A percentile compares a stretch with the other conserved stretches of the same genome.
Conservation (phyloP, 2,329 filamentous ascomycete genomes). For the Allantophomopsis cytisporea region DNA sequence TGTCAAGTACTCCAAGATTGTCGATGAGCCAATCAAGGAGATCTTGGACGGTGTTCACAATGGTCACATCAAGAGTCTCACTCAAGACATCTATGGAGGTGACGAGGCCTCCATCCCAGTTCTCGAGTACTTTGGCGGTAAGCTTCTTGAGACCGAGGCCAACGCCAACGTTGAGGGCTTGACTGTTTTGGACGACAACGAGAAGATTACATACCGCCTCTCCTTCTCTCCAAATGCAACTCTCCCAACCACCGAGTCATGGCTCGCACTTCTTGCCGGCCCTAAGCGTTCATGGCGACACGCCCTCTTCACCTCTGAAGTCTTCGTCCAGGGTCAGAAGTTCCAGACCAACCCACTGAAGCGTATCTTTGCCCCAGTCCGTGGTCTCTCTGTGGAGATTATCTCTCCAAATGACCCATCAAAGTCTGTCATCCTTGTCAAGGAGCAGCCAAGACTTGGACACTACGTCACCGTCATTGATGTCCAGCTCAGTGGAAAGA, state of each 20-base stretch:
- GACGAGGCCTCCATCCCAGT: conserved; percentile 65
- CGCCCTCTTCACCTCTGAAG: conserved; percentile 84
- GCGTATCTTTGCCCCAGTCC: conserved; percentile 75
- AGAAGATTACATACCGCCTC: conserved; percentile 76
- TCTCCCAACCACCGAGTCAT: conserved; percentile 68
- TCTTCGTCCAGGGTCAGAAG: conserved; percentile 88
- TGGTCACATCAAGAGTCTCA: conserved; percentile 69
- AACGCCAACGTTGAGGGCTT: conserved; percentile 76
- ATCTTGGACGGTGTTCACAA: conserved; percentile 88
- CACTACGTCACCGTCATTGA: conserved; percentile 84
- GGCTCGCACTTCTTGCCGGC: conserved; percentile 81
- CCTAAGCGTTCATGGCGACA: conserved; percentile 83
- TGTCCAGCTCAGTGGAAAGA: conserved; percentile 59
- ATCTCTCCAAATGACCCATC: conserved; percentile 64
- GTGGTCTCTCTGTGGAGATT: conserved; percentile 84
- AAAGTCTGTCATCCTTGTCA: conserved; percentile 76
- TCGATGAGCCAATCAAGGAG: conserved; percentile 90
- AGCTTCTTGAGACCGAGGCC: conserved; percentile 57
- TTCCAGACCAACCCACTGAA: conserved; percentile 96
- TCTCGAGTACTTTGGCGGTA: conserved; percentile 92
- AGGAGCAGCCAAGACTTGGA: conserved; percentile 75
- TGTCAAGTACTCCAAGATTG: conserved; percentile 74
- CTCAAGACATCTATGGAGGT: conserved; percentile 65
- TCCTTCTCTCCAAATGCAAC: conserved; percentile 60
- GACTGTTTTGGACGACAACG: conserved; percentile 63